These are phyloP conservation scores for Tephrocybe sp. DNA, from an alignment of 768 basidiomycete genomes.

Conservation along the genomic window DNA sequence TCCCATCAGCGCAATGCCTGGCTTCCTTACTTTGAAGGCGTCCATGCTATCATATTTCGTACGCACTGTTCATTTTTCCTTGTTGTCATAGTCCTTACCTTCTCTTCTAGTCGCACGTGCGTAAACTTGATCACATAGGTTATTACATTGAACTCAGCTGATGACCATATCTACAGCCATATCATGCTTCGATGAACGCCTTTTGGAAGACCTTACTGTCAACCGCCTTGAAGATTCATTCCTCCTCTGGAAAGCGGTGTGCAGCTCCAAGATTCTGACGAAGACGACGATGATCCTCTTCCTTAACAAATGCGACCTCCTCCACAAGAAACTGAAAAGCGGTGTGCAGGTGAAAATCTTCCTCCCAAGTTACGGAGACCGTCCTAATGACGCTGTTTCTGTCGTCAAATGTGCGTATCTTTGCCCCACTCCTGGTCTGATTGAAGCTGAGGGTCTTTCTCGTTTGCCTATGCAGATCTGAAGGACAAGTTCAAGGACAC, in stretches of 20 bases:
- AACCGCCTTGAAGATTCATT: conserved; percentile 75
- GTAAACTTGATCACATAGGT: conserved; percentile 27
- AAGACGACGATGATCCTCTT: conserved; percentile 67
- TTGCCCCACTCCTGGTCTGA: not conserved
- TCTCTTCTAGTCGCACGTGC: conserved; percentile 48
- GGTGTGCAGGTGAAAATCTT: conserved; percentile 44
- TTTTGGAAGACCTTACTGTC: conserved; percentile 56
- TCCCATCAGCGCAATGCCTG: conserved; percentile 58
- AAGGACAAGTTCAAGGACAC: conserved; percentile 46
- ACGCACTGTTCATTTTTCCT: conserved; percentile 30
- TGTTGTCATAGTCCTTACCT: conserved; percentile 3
- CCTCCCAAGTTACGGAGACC: conserved; percentile 59
- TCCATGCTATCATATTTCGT: conserved; percentile 77
- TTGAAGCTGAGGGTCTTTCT: not conserved
- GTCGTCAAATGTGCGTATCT: conserved; percentile 54
- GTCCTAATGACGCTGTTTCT: conserved; percentile 52
- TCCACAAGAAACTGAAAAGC: conserved; percentile 43
- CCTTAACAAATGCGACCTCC: conserved; percentile 70
- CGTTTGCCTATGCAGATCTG: conserved; percentile 31
- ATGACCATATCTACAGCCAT: conserved; percentile 26
- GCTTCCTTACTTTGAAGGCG: conserved; percentile 71
- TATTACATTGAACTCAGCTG: not conserved
- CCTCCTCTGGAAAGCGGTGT: conserved; percentile 63
- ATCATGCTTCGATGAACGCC: conserved; percentile 43
- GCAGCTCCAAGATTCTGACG: conserved; percentile 53